Evolutionary conservation across 2,329 filamentous ascomycete species (phyloP).

Genomic region (Aspergillus caelatus): DNA sequence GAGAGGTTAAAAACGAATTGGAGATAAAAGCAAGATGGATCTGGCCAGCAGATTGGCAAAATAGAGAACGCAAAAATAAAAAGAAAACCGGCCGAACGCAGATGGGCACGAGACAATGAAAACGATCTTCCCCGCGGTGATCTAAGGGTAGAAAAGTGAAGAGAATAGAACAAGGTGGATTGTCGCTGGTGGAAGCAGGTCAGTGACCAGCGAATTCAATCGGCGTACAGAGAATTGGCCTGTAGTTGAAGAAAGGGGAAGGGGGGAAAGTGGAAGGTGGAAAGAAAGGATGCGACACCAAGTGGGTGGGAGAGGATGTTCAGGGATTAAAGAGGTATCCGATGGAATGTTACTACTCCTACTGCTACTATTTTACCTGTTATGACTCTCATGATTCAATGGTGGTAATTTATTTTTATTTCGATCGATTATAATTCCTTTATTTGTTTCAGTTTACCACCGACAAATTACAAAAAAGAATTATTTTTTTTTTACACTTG

Average conservation of each 20-base stretch:
- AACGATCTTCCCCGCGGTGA: neutral
- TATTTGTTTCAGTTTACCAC: neutral
- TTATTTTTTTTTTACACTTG: neutral
- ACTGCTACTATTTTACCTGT: neutral
- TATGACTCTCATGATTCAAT: neutral
- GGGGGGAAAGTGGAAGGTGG: neutral
- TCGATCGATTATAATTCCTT: neutral
- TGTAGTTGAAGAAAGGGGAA: slow-evolving; percentile 9
- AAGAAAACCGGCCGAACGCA: neutral
- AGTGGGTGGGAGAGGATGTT: neutral
- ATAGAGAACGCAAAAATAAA: neutral
- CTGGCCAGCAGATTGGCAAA: slow-evolving; percentile 7
- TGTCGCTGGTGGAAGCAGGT: neutral
- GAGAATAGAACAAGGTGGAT: slow-evolving; percentile 2
- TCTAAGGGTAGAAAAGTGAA: neutral
- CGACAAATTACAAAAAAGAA: neutral
- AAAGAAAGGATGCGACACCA: slow-evolving; percentile 5
- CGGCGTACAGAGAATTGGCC: neutral
- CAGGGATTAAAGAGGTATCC: neutral
- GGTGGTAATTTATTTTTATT: neutral
- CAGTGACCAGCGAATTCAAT: slow-evolving; percentile 1
- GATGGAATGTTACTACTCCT: neutral
- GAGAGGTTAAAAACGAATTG: slow-evolving; percentile 6
- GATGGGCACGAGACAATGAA: neutral
- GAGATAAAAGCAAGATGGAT: slow-evolving; percentile 2